These are phyloP conservation scores for Lagenaria siceraria DNA, from an alignment of 306 rosid genomes.

Conservation along the genomic window DNA sequence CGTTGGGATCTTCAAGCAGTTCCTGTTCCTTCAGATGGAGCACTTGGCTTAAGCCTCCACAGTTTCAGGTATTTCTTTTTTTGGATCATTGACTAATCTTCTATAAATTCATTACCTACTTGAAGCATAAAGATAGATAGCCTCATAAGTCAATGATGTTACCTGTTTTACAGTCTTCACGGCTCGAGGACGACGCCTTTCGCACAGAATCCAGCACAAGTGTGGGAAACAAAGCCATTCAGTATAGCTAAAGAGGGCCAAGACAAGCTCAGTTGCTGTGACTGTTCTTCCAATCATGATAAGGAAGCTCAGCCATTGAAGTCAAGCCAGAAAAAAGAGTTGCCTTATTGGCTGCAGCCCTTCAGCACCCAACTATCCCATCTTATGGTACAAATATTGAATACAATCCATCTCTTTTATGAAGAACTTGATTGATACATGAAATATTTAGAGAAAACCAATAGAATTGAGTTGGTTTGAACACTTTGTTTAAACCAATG, in stretches of 20 bases:
- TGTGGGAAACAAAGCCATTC: slow-evolving; percentile 40
- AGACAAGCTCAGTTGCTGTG: slow-evolving; percentile 52
- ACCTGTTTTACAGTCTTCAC: slow-evolving; percentile 31
- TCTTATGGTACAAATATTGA: slow-evolving; percentile 41
- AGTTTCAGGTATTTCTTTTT: slow-evolving; percentile 82
- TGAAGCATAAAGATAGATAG: not conserved
- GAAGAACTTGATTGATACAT: not conserved
- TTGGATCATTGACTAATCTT: no score
- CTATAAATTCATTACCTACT: not conserved
- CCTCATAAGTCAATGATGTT: not conserved
- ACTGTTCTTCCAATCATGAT: slow-evolving; percentile 60
- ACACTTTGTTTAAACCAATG: not conserved
- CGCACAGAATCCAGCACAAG: slow-evolving; percentile 26
- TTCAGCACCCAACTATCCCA: slow-evolving; percentile 30
- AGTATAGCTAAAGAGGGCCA: slow-evolving; percentile 31
- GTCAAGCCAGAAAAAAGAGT: slow-evolving; percentile 46
- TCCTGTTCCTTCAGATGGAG: slow-evolving; percentile 71
- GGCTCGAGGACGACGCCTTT: slow-evolving; percentile 41
- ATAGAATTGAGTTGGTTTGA: not conserved
- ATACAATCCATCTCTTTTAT: not conserved
- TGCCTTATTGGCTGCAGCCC: slow-evolving; percentile 91
- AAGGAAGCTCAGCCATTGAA: slow-evolving; percentile 61
- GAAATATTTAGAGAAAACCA: not conserved
- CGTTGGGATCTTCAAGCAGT: slow-evolving; percentile 89
- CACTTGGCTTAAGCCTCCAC: slow-evolving; percentile 67